Conservation (phyloP, 2,329 filamentous ascomycete genomes). For the Torrubiellomyces zombiae region DNA sequence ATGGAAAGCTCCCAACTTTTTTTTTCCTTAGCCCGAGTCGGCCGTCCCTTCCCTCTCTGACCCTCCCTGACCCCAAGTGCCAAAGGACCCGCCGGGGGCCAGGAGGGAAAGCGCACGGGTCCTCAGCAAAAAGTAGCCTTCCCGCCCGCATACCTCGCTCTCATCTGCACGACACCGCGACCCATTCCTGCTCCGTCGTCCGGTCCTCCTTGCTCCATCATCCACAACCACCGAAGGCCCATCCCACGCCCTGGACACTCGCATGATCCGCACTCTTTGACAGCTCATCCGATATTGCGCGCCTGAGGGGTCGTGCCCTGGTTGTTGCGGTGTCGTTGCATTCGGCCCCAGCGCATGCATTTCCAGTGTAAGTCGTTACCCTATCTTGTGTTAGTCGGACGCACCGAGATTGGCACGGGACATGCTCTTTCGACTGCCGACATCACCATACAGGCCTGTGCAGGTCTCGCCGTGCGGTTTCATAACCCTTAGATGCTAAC, state of each 20-base stretch:
- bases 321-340: too few relatives aligned
- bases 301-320: too few relatives aligned
- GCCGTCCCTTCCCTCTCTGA: conserved; percentile 1
- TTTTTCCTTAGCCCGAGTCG: too few relatives aligned
- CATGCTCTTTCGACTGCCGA: too few relatives aligned
- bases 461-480: too few relatives aligned
- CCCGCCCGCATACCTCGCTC: conserved; percentile 3
- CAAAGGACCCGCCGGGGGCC: too few relatives aligned
- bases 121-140: too few relatives aligned
- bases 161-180: conserved; percentile 11
- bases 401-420: too few relatives aligned
- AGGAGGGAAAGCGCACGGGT: too few relatives aligned
- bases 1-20: too few relatives aligned
- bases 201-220: conserved; percentile 8
- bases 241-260: too few relatives aligned
- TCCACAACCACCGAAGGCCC: conserved; percentile 7
- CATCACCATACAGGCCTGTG: conserved; percentile 1
- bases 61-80: background rate
- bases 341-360: conserved; percentile 2
- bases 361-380: conserved; percentile 3
- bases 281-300: conserved; percentile 2
- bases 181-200: conserved; percentile 10
- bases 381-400: conserved; percentile 5
- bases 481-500: too few relatives aligned
- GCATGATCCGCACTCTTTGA: conserved; percentile 4